Base-by-base conservation (phyloP, 2,329 filamentous ascomycete species). In the Arthrocladium fulminans region DNA sequence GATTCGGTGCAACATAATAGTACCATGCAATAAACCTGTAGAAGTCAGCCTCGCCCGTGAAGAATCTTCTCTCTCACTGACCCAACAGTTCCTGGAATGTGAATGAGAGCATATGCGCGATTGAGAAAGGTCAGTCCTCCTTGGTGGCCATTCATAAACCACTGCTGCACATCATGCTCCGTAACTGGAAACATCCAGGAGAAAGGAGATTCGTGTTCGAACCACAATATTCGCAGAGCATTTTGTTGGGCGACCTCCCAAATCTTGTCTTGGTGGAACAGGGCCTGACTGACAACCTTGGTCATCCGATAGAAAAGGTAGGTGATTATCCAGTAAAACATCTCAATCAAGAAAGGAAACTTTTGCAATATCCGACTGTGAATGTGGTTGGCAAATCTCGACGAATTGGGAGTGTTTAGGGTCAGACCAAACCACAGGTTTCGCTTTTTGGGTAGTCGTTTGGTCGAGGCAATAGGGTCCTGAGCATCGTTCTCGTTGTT, bases 311-410 rank as follows among this genome's bases (percentile, higher is more conserved):
- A 84, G 60, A 82, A 80, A 39, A 74, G 69, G 54, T 81, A 76
- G 59, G 80, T 83, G 56, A 84, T 71, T 37, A 75, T 71, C 81
- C 81, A 85, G 67, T 85, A 85, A 62, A 84, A 84, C 79, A 85
- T 84, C 63, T 85, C 81, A 42, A 85, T 73, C 47, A 85, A 63
- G 60, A 85, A 85, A 3, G 82, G 81, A 55, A 80, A 83, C 59
- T 80, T 81, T 61, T 82, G 76, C 50, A 84, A 68, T 48, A 84
- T 71, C 22, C 79, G 71, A 52, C 76, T 81, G 61, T 83, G 80
- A 42, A 75, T 61, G 60, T 82, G 65, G 51, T 74, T 70, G 32
- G 73, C 70, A 62, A 81, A 84, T n/a, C 76, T 73, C 2, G 75
- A 75, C 2, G 78, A 76, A 57, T 80, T 81, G 9, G 78, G 79